Conservation (phyloP, 805 yeast species). For the Candida arabinofermentans region DNA sequence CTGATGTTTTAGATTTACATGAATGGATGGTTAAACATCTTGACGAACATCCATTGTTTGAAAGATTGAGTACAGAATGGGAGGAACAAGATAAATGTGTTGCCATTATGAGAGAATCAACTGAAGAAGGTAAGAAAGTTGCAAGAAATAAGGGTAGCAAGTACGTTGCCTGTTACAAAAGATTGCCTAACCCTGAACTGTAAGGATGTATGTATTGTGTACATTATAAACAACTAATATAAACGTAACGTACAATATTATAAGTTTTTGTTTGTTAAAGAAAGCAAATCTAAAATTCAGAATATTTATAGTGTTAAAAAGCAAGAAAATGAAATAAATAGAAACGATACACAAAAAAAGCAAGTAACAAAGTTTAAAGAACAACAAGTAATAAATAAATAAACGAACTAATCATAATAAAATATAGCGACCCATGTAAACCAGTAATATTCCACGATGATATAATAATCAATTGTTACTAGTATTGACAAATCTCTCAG, state of each 20-base stretch:
- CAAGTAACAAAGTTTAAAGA: too few species aligned
- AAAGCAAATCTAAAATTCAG: too few species aligned
- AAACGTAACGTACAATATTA: too few species aligned
- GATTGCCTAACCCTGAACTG: slow-evolving; percentile 57
- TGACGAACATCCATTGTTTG: slow-evolving; percentile 87
- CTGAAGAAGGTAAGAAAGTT: slow-evolving; percentile 98
- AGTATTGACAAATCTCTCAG: slow-evolving; percentile 24
- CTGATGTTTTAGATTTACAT: slow-evolving; percentile 92
- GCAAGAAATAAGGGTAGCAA: slow-evolving; percentile 84
- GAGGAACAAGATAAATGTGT: slow-evolving; percentile 81
- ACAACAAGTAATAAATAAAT: neutral
- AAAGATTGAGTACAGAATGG: slow-evolving; percentile 74
- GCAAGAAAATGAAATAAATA: too few species aligned
- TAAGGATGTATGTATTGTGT: slow-evolving; percentile 1
- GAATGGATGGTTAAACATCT: slow-evolving; percentile 95
- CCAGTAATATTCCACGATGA: neutral
- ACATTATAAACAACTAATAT: too few species aligned
- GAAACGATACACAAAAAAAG: too few species aligned
- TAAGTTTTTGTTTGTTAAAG: too few species aligned
- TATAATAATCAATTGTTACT: slow-evolving; percentile 1
- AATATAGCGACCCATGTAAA: neutral
- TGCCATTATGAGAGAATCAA: slow-evolving; percentile 79
- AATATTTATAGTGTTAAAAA: too few species aligned
- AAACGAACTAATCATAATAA: neutral
- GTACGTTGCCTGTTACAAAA: slow-evolving; percentile 80